These are phyloP conservation scores for Trichosporon sp. DNA, from an alignment of 1,284 basidiomycete species.

Conservation along the genomic window DNA sequence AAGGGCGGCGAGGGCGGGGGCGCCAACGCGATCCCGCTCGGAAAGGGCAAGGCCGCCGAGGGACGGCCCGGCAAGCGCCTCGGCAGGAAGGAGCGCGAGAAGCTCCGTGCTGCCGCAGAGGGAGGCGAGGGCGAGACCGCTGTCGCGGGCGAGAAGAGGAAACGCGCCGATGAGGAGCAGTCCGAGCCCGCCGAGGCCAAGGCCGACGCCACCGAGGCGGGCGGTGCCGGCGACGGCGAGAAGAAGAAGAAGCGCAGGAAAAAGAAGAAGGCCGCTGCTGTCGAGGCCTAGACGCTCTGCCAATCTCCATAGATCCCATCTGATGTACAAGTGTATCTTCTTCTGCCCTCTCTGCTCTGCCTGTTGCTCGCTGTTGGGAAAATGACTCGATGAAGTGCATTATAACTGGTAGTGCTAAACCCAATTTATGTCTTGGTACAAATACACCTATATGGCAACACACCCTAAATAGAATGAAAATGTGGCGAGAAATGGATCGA, in stretches of 20 bases:
- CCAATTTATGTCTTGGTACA: not conserved
- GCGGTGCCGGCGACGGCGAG: slow-evolving; percentile 8
- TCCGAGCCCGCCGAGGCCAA: not conserved
- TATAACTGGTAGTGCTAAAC: slow-evolving; percentile 3
- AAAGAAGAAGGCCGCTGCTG: slow-evolving; percentile 17
- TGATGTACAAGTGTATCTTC: too few species aligned
- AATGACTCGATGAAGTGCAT: not conserved
- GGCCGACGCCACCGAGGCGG: not conserved
- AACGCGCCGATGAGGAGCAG: slow-evolving; percentile 11
- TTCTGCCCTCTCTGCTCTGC: too few species aligned
- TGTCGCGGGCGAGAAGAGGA: slow-evolving; percentile 13
- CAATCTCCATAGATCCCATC: not conserved
- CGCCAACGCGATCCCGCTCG: slow-evolving; percentile 17
- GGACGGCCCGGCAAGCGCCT: slow-evolving; percentile 43
- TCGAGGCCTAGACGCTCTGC: not conserved
- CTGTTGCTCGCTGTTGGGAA: not conserved
- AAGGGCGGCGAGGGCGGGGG: slow-evolving; percentile 9
- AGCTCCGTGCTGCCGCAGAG: slow-evolving; percentile 17
- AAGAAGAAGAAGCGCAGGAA: slow-evolving; percentile 24
- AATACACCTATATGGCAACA: slow-evolving; percentile 5
- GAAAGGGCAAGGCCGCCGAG: slow-evolving; percentile 17
- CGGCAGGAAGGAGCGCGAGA: slow-evolving; percentile 51
- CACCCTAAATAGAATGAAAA: not conserved
- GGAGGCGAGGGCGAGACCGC: slow-evolving; percentile 9
- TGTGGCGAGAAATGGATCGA: not conserved